Percentiles rank a stretch among this genome's conserved stretches.
These are phyloP conservation scores for Phytophthora pluvialis DNA, from an alignment of 352 stramenopile species.

Conservation along the genomic window DNA sequence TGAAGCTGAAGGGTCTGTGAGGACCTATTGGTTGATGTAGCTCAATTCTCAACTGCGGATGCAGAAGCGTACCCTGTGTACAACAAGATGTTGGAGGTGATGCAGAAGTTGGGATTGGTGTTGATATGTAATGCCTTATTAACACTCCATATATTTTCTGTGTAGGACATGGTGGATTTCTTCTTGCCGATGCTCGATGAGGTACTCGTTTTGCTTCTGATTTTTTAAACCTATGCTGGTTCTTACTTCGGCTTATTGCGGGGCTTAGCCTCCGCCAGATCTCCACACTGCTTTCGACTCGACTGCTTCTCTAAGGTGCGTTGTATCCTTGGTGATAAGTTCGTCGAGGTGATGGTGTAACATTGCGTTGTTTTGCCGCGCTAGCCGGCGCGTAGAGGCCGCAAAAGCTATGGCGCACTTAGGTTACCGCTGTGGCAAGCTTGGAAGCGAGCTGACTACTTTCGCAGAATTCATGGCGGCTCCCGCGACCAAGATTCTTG, in stretches of 20 bases:
- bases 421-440: slow-evolving; percentile 65
- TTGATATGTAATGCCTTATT: not conserved
- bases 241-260: not conserved
- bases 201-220: slow-evolving; percentile 32
- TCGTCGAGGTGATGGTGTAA: not conserved
- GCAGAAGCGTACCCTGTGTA: slow-evolving; percentile 86
- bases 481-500: slow-evolving; percentile 85
- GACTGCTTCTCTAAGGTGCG: slow-evolving; percentile 46
- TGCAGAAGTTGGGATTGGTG: not conserved
- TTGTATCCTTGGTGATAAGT: not conserved
- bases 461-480: slow-evolving; percentile 91
- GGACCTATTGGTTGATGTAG: slow-evolving; percentile 29
- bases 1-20: slow-evolving; percentile 4
- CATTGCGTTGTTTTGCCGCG: not conserved
- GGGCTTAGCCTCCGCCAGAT: slow-evolving; percentile 65
- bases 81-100: slow-evolving; percentile 79
- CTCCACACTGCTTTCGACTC: slow-evolving; percentile 72
- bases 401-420: slow-evolving; percentile 71
- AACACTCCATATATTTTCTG: not conserved
- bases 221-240: not conserved
- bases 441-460: slow-evolving; percentile 77
- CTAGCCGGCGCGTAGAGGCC: slow-evolving; percentile 67
- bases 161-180: slow-evolving; percentile 79
- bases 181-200: slow-evolving; percentile 86
- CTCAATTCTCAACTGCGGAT: slow-evolving; percentile 84